These are phyloP conservation scores for Gyrodon lividus DNA, from an alignment of 768 basidiomycete genomes.

Conservation along the genomic window DNA sequence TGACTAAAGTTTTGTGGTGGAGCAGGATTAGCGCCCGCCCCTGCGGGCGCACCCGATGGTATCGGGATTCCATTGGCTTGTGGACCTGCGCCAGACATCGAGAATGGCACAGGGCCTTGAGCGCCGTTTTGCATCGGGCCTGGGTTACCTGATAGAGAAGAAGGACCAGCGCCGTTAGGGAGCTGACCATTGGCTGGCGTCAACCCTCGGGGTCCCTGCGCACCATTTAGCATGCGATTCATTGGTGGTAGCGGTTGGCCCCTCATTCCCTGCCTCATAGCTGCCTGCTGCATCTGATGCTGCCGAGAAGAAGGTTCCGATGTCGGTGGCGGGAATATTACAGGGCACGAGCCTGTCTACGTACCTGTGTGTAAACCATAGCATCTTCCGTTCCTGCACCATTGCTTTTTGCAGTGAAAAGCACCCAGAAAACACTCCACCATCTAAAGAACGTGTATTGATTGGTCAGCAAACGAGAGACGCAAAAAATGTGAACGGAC, in stretches of 20 bases:
- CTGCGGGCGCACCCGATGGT: constrained; percentile 20
- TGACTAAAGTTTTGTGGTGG: constrained; percentile 34
- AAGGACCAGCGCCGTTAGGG: constrained; percentile 32
- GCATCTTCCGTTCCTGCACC: constrained; percentile 68
- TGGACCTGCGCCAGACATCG: constrained; percentile 33
- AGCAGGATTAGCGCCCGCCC: constrained; percentile 28
- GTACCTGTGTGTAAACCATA: constrained; percentile 66
- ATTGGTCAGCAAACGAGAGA: constrained; percentile 1
- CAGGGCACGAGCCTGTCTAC: constrained; percentile 21
- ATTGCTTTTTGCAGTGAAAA: constrained; percentile 78
- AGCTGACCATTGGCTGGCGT: constrained; percentile 17
- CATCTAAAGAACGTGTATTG: constrained; percentile 46
- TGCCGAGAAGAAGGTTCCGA: constrained; percentile 8
- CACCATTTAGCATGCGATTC: constrained; percentile 35
- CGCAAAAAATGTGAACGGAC: constrained; percentile 39
- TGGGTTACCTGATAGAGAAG: constrained; percentile 25
- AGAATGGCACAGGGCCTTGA: constrained; percentile 17
- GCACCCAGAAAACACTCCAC: constrained; percentile 90
- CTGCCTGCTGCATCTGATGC: constrained; percentile 37
- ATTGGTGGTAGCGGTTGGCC: constrained; percentile 31
- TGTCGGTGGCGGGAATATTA: constrained; percentile 12
- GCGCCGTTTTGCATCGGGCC: constrained; percentile 29
- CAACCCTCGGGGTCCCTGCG: constrained; percentile 19
- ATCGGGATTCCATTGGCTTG: constrained; percentile 48
- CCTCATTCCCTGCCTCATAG: constrained; percentile 33